These are phyloP conservation scores for Eucalyptus brandiana DNA, from an alignment of 345 rosid species.

Conservation along the genomic window DNA sequence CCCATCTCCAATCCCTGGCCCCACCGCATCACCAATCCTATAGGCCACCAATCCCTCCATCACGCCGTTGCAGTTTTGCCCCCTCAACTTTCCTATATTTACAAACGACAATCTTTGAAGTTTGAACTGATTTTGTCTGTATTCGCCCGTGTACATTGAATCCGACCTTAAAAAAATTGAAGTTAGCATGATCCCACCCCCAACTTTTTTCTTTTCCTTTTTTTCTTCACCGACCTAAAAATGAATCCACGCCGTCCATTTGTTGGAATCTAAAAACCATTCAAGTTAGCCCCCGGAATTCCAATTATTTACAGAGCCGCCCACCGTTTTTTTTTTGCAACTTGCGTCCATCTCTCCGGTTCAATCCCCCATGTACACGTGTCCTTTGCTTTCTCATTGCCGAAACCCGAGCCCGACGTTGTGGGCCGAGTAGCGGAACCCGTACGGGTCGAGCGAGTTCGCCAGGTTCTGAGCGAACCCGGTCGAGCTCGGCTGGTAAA, in stretches of 20 bases:
- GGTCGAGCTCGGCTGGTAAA: conserved; percentile 12
- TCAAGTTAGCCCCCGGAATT: conserved; percentile 8
- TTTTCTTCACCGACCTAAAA: not conserved
- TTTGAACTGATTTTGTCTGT: not conserved
- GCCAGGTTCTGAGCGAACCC: conserved; percentile 18
- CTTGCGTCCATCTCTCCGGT: not conserved
- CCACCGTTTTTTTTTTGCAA: not conserved
- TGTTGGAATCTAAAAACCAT: not conserved
- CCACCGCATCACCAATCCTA: not conserved
- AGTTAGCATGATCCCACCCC: not conserved
- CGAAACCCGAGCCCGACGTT: conserved; percentile 39
- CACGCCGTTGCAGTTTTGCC: not conserved
- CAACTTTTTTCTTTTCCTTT: not conserved
- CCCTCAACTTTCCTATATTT: not conserved
- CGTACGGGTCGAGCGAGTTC: conserved; percentile 39
- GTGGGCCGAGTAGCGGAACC: conserved; percentile 41
- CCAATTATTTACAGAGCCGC: conserved; percentile 26
- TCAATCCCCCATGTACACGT: not conserved
- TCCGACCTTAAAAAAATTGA: not conserved
- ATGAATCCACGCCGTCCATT: not conserved
- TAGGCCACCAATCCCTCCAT: not conserved
- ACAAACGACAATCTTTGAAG: not conserved
- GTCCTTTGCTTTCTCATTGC: not conserved
- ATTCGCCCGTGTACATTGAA: not conserved
- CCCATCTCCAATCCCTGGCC: not conserved